These are phyloP conservation scores for Fusarium poae DNA, from an alignment of 2,329 filamentous ascomycete species.

Conservation along the genomic window DNA sequence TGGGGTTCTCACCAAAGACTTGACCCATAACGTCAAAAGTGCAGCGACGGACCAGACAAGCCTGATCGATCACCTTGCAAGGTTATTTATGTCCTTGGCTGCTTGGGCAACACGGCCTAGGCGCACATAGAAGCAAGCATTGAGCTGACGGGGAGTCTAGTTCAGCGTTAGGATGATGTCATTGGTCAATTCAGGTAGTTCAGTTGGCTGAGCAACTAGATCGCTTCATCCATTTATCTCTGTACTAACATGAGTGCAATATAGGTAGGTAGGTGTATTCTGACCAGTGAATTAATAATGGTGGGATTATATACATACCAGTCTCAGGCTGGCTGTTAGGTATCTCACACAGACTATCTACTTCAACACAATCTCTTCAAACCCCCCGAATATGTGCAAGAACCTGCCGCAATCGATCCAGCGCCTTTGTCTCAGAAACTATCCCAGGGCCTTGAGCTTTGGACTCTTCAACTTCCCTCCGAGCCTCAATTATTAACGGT, in stretches of 20 bases:
- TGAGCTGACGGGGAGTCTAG: slow-evolving; percentile 13
- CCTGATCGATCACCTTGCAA: slow-evolving; percentile 12
- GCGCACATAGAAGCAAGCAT: slow-evolving; percentile 20
- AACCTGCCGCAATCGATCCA: slow-evolving; percentile 55
- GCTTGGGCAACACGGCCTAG: slow-evolving; percentile 34
- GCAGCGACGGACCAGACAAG: slow-evolving; percentile 12
- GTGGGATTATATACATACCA: background rate
- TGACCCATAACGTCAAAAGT: slow-evolving; percentile 33
- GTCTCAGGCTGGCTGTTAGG: background rate
- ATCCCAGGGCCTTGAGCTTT: slow-evolving; percentile 34
- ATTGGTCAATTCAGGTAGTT: slow-evolving; percentile 49
- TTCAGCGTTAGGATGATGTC: slow-evolving; percentile 45
- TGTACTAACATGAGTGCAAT: background rate
- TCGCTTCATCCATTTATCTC: background rate
- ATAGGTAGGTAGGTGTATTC: background rate
- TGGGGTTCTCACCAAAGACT: slow-evolving; percentile 36
- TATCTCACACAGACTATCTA: background rate
- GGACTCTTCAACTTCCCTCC: slow-evolving; percentile 65
- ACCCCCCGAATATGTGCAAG: slow-evolving; percentile 55
- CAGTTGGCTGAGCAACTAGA: slow-evolving; percentile 52
- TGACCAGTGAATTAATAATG: background rate
- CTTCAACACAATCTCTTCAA: slow-evolving; percentile 10
- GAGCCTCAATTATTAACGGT: slow-evolving; percentile 68
- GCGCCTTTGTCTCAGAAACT: slow-evolving; percentile 47
- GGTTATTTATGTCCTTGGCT: slow-evolving; percentile 28